phyloP scores from a whole-genome alignment of 371 early-diverging fungal species.

The Sporodiniella umbellata region DNA sequence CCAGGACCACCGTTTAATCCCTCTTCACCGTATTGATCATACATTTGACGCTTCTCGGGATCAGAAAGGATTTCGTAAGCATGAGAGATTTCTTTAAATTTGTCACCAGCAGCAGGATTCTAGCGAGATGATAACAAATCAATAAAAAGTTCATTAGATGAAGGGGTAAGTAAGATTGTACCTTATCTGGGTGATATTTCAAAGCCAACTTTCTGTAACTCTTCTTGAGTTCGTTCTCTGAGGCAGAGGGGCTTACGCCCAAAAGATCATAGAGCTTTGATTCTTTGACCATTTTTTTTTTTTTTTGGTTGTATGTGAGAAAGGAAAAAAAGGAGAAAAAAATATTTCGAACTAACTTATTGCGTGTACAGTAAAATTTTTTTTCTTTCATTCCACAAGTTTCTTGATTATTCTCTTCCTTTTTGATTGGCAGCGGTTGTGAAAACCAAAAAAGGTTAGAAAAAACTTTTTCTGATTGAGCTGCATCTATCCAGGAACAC shows the following conservation, averaged over 20 bases:
- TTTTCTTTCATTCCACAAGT: conserved; percentile 14
- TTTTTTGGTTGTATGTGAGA: not conserved
- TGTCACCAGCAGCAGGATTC: conserved; percentile 80
- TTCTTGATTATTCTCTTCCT: conserved; percentile 10
- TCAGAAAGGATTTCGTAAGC: conserved; percentile 96
- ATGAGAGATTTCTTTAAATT: conserved; percentile 92
- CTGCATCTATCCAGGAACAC: no score
- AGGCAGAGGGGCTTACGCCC: conserved; percentile 78
- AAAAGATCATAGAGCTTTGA: conserved; percentile 93
- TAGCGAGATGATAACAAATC: conserved; percentile 18
- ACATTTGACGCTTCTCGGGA: conserved; percentile 68
- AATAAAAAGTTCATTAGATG: not conserved
- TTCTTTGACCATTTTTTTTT: conserved; percentile 71
- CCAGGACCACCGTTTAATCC: conserved; percentile 73
- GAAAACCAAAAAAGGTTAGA: no score
- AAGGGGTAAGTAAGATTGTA: conserved; percentile 46
- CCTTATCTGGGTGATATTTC: conserved; percentile 95
- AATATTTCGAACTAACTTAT: conserved; percentile 1
- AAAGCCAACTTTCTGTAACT: conserved; percentile 91
- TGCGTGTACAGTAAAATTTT: conserved; percentile 9
- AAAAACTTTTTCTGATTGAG: not conserved
- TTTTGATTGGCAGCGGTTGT: conserved; percentile 6
- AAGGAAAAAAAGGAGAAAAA: not conserved
- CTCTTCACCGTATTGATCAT: conserved; percentile 85
- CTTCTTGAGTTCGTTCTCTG: conserved; percentile 85